phyloP scores from a whole-genome alignment of 257 asterid species.

The Solanum pimpinellifolium region DNA sequence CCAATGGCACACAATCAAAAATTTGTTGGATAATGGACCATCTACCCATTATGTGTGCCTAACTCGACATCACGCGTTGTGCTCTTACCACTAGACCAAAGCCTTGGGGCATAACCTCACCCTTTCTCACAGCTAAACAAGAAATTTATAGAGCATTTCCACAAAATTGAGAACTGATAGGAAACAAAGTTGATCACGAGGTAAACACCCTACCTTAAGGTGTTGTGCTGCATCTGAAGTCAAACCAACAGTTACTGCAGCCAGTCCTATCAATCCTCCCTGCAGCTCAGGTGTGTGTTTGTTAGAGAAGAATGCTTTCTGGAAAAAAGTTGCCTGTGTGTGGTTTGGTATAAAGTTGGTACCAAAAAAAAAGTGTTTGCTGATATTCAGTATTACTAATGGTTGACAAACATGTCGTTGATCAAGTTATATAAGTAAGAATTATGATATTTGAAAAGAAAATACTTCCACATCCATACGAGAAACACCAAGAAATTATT shows the following conservation, averaged over 20 bases:
- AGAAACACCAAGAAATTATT: not conserved
- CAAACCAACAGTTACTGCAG: slow-evolving; percentile 95
- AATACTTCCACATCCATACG: not conserved
- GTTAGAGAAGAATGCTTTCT: not conserved
- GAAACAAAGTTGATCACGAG: not conserved
- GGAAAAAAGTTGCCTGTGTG: not conserved
- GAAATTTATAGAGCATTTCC: not conserved
- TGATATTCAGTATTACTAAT: not conserved
- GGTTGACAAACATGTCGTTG: not conserved
- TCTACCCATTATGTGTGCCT: not conserved
- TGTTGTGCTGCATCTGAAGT: slow-evolving; percentile 83
- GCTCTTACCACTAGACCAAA: not conserved
- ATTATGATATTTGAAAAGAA: not conserved
- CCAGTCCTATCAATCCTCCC: slow-evolving; percentile 99
- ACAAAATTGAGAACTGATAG: not conserved
- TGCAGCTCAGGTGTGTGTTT: slow-evolving; percentile 3
- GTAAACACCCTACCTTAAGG: slow-evolving; percentile 51
- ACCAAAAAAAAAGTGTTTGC: not conserved
- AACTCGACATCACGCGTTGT: not conserved
- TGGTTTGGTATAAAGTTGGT: not conserved
- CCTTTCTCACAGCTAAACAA: not conserved
- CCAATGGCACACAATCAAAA: not conserved
- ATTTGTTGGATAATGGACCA: not conserved
- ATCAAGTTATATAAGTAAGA: not conserved
- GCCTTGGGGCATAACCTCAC: not conserved